phyloP scores from a whole-genome alignment of 1,284 basidiomycete genomes.

The Trametes sp. region DNA sequence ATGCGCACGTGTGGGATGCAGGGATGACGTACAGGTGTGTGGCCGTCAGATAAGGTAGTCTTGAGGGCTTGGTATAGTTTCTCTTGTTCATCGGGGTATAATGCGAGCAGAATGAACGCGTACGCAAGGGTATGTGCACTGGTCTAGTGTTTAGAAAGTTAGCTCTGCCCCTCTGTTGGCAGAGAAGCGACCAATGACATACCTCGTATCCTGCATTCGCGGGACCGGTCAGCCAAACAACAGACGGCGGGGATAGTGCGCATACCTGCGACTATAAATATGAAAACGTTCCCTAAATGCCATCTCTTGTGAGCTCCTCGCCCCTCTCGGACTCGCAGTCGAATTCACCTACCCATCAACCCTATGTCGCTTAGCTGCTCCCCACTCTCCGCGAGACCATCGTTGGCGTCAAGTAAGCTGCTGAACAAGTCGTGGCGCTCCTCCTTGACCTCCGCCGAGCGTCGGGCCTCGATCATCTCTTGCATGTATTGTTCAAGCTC shows the following conservation, averaged over 20 bases:
- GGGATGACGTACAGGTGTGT: neutral
- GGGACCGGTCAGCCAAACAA: slow-evolving; percentile 20
- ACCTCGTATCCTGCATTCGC: slow-evolving; percentile 65
- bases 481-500: slow-evolving; percentile 63
- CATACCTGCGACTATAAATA: slow-evolving; percentile 11
- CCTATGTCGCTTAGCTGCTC: slow-evolving; percentile 53
- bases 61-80: slow-evolving; percentile 55
- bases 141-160: slow-evolving; percentile 48
- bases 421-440: slow-evolving; percentile 63
- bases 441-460: slow-evolving; percentile 47
- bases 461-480: slow-evolving; percentile 61
- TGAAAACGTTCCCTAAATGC: slow-evolving; percentile 5
- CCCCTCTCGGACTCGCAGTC: neutral
- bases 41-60: neutral
- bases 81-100: slow-evolving; percentile 71
- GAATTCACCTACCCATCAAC: slow-evolving; percentile 56
- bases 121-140: slow-evolving; percentile 65
- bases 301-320: neutral
- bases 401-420: slow-evolving; percentile 59
- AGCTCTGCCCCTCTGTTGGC: neutral
- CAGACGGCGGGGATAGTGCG: neutral
- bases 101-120: slow-evolving; percentile 57
- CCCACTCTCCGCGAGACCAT: slow-evolving; percentile 45
- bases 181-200: slow-evolving; percentile 7
- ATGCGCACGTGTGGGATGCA: too few relatives aligned